Conservation (phyloP, 805 yeast species). For the Hanseniaspora thailandica region DNA sequence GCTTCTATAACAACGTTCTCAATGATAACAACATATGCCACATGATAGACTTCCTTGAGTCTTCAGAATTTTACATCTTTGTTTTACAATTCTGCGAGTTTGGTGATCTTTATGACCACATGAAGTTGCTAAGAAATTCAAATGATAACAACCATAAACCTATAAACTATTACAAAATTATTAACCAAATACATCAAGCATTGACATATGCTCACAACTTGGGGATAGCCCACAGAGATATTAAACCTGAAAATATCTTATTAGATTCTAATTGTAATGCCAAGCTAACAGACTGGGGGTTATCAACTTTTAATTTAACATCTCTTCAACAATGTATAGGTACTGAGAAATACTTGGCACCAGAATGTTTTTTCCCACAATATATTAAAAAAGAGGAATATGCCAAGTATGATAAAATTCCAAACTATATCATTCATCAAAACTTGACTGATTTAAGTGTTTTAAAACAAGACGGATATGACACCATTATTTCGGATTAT, state of each 20-base stretch:
- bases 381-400: slow-evolving; percentile 29
- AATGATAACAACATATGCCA: slow-evolving; percentile 43
- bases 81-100: slow-evolving; percentile 55
- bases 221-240: slow-evolving; percentile 58
- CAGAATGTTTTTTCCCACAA: slow-evolving; percentile 49
- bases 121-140: slow-evolving; percentile 20
- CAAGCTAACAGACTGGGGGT: slow-evolving; percentile 67
- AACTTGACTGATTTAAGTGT: neutral
- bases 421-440: slow-evolving; percentile 20
- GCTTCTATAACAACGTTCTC: neutral
- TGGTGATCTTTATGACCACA: slow-evolving; percentile 56
- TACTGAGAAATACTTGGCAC: slow-evolving; percentile 85
- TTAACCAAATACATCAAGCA: slow-evolving; percentile 43
- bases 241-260: slow-evolving; percentile 62
- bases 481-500: slow-evolving; percentile 65
- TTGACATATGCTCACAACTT: slow-evolving; percentile 43
- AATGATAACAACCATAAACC: slow-evolving; percentile 8
- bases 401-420: slow-evolving; percentile 19
- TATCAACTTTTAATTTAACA: slow-evolving; percentile 33
- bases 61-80: slow-evolving; percentile 39
- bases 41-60: slow-evolving; percentile 46
- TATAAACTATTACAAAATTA: slow-evolving; percentile 29
- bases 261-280: slow-evolving; percentile 40
- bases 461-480: slow-evolving; percentile 33
- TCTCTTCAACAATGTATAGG: slow-evolving; percentile 38